Evolutionary conservation across 495 filamentous ascomycete species (phyloP).

Genomic region (Trichoderma virens): DNA sequence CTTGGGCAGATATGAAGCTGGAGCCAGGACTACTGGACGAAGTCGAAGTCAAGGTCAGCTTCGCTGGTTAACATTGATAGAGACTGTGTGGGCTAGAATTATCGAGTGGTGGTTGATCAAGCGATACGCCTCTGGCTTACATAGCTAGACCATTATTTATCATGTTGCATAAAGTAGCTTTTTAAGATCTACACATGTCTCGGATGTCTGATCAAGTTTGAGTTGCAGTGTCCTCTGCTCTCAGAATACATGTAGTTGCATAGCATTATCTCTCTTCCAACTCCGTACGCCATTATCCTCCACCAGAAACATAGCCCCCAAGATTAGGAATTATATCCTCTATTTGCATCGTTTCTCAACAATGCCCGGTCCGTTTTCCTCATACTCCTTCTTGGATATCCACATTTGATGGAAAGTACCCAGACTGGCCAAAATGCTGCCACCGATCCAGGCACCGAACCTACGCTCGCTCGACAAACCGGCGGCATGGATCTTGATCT

Average conservation of each 20-base stretch:
- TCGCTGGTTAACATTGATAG: slow-evolving; percentile 15
- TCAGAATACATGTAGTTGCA: background rate
- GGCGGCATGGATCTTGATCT: slow-evolving; percentile 76
- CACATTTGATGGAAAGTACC: slow-evolving; percentile 99
- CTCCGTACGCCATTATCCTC: slow-evolving; percentile 18
- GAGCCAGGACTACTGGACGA: slow-evolving; percentile 79
- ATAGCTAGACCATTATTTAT: background rate
- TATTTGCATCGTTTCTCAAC: slow-evolving; percentile 77
- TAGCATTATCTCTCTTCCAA: slow-evolving; percentile 9
- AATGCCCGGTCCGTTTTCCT: slow-evolving; percentile 62
- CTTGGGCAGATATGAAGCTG: slow-evolving; percentile 71
- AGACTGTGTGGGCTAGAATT: background rate
- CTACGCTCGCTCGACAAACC: slow-evolving; percentile 79
- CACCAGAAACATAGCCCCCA: background rate
- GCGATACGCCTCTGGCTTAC: too few species aligned
- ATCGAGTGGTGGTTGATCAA: background rate
- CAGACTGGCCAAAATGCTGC: slow-evolving; percentile 90
- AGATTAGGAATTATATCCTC: slow-evolving; percentile 6
- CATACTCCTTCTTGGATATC: slow-evolving; percentile 82
- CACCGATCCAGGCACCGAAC: slow-evolving; percentile 92
- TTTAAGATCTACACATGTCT: background rate
- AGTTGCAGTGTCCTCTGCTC: background rate
- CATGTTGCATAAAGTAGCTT: background rate
- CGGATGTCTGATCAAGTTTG: background rate
- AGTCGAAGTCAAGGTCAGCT: slow-evolving; percentile 60